Evolutionary conservation across 345 rosid species (phyloP), one percentile per base, ranked within the genome.

Genomic region (Hypericum androsaemum): DNA sequence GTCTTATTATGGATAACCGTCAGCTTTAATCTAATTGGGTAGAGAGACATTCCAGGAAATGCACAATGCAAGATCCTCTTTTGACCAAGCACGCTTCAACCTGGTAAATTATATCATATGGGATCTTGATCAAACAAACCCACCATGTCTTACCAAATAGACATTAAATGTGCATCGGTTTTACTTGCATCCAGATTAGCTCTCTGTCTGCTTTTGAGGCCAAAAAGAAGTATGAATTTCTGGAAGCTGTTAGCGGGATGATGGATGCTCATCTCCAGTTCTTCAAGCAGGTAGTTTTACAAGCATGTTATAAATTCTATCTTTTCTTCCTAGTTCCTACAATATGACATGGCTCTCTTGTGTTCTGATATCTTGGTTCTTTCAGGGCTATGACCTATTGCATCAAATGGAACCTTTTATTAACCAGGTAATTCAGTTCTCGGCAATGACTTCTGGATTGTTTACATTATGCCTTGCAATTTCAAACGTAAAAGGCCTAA

Each of bases 401-500:
- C 77, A 81, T 60, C 79, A 81, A 60, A 67, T 84, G 86, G 94
- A 81, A 62, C 94, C 94, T 39, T 77, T 79, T 67, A 80, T 84
- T 67, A 80, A 76, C 66, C 84, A 84, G 86, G 94, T 84, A 15
- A 42, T 59, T 40, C 52, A 13, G 53, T 10, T 53, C 36, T 47
- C 47, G 50, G 39, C 16, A 47, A 44, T 12, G 36, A 7, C 49
- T 35, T 10, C 16, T 10, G 15, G 11, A 43, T 10, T 44, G 44
- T 16, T n/a, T 17, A 39, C 40, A 15, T 52, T 15, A 7, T 52
- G 7, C 58, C 46, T 17, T 14, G 15, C 17, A 37, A 45, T 44
- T 8, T 28, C 6, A 37, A 36, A 9, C 4, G 32, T 22, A 22
- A 22, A 22, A 22, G 32, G 4, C 32, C 32, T 4, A 1, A 22